Conservation (phyloP, 176 grass and related monocot species). For the Elymus sibiricus region DNA sequence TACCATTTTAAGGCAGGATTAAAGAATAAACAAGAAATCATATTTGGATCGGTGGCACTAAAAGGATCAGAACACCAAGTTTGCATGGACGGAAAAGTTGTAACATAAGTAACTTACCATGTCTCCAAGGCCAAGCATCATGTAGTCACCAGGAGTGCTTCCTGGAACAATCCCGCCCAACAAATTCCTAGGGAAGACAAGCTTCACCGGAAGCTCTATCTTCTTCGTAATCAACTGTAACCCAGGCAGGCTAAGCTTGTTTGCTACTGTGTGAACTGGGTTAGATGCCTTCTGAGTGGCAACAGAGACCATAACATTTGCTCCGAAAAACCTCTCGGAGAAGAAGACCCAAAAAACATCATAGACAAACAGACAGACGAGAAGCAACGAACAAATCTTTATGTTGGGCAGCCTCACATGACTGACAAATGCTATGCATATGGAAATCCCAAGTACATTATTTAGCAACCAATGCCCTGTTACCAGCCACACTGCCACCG, state of each 20-base stretch:
- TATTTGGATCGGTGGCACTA: not conserved
- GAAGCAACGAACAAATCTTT: slow-evolving; percentile 84
- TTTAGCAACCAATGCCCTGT: slow-evolving; percentile 96
- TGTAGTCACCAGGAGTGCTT: slow-evolving; percentile 69
- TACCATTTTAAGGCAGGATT: not conserved
- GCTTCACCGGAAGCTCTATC: slow-evolving; percentile 93
- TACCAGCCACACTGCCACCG: slow-evolving; percentile 67
- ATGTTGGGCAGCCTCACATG: slow-evolving; percentile 97
- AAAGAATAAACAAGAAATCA: not conserved
- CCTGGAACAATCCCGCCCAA: slow-evolving; percentile 76
- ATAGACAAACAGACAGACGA: slow-evolving; percentile 86
- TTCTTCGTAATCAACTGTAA: slow-evolving; percentile 88
- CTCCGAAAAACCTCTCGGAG: slow-evolving; percentile 92
- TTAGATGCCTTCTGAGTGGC: slow-evolving; percentile 98
- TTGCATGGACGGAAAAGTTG: not conserved
- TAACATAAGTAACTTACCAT: slow-evolving; percentile 57
- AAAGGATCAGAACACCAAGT: not conserved
- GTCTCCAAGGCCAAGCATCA: slow-evolving; percentile 99
- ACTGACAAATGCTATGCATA: slow-evolving; percentile 95
- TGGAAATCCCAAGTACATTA: slow-evolving; percentile 79
- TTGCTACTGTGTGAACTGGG: slow-evolving; percentile 83
- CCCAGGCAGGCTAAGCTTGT: slow-evolving; percentile 86
- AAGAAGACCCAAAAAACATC: slow-evolving; percentile 99
- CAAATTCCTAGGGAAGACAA: slow-evolving; percentile 95
- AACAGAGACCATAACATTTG: slow-evolving; percentile 99